Evolutionary conservation across 805 yeast species (phyloP).

Genomic region (Metschnikowia anglica): DNA sequence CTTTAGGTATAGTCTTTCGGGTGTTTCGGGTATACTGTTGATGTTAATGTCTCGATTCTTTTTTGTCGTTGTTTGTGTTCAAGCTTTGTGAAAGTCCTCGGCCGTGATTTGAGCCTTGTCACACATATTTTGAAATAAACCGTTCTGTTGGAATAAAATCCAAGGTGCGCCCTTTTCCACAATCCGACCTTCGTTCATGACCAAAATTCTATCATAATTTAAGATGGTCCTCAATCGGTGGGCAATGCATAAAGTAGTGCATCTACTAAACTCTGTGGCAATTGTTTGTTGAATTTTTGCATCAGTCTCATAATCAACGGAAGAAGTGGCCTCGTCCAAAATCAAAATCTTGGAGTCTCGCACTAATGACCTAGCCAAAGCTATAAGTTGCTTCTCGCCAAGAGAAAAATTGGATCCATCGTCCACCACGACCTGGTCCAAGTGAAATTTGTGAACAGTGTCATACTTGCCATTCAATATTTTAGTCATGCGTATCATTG

Average conservation of each 20-base stretch:
- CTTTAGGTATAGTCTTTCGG: no score
- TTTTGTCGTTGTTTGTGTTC: no score
- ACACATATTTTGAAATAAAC: conserved; percentile 70
- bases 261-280: conserved; percentile 60
- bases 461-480: conserved; percentile 18
- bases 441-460: conserved; percentile 40
- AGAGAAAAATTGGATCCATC: conserved; percentile 72
- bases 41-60: no score
- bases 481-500: conserved; percentile 22
- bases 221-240: conserved; percentile 77
- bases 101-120: conserved; percentile 44
- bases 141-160: conserved; percentile 50
- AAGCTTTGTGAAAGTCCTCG: conserved; percentile 50
- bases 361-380: conserved; percentile 80
- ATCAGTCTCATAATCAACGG: conserved; percentile 86
- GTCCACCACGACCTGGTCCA: conserved; percentile 53
- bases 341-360: conserved; percentile 73
- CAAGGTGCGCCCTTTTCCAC: conserved; percentile 74
- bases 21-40: no score
- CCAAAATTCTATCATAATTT: conserved; percentile 74
- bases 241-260: conserved; percentile 85
- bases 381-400: conserved; percentile 76
- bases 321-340: conserved; percentile 79
- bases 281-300: conserved; percentile 73
- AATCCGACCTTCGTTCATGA: conserved; percentile 76